Evolutionary conservation across 179 eudicot species (phyloP).

Genomic region (Silene vulgaris): DNA sequence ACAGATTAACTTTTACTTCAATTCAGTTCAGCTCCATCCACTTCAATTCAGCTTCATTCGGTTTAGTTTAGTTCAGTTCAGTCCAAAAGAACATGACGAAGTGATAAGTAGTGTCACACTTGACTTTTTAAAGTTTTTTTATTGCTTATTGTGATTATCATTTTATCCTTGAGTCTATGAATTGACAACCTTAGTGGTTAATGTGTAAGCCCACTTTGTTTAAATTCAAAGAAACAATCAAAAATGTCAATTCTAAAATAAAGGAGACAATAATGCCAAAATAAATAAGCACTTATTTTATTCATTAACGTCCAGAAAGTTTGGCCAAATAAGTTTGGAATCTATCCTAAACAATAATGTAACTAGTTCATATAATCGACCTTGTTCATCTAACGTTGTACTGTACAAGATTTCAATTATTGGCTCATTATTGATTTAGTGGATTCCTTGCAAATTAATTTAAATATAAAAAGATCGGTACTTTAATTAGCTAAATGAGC

Average conservation of each 20-base stretch:
- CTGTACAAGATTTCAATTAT: background rate
- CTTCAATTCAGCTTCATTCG: too few species aligned
- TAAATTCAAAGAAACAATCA: background rate
- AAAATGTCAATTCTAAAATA: background rate
- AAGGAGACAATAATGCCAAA: background rate
- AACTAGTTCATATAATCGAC: background rate
- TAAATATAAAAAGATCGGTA: too few species aligned
- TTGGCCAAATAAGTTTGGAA: slow-evolving; percentile 1
- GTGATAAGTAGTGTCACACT: too few species aligned
- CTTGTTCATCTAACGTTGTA: slow-evolving; percentile 15
- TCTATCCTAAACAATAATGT: background rate
- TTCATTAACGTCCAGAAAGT: background rate
- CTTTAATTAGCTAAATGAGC: too few species aligned
- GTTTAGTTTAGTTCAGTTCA: too few species aligned
- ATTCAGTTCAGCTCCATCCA: too few species aligned
- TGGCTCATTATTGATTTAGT: background rate
- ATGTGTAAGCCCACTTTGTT: slow-evolving; percentile 5
- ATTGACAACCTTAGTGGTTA: background rate
- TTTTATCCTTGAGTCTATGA: background rate
- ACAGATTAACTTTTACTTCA: too few species aligned
- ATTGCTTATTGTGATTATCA: background rate
- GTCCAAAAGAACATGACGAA: too few species aligned
- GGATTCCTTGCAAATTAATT: too few species aligned
- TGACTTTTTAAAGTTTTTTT: too few species aligned
- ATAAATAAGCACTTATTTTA: background rate